Evolutionary conservation across 2,329 filamentous ascomycete genomes (phyloP), one percentile per base, ranked within the genome.

Genomic region (Leptosphaerulina australis): DNA sequence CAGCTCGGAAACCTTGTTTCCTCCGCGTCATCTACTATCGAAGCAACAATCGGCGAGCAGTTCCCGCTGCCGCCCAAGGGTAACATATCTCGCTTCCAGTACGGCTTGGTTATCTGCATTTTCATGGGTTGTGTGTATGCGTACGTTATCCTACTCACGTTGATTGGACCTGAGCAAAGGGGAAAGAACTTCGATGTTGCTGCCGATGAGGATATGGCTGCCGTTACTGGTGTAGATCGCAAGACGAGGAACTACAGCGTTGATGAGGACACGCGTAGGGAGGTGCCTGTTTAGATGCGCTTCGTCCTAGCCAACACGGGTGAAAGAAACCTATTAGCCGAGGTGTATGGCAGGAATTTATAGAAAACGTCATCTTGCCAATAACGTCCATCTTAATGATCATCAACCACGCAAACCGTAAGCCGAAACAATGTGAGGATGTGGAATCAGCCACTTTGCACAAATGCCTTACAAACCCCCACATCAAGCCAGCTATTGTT

Each of bases 121-220:
- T 96, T 96, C 74, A 91, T 96, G 88, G 91, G 81, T 1, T 91
- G 87, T 60, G 90, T 95, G 1, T 96, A 78, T 61, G 81, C 75
- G 2, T 86, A 85, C 66, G 75, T 80, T 4, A 83, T 86, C 52
- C 7, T 86, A 2, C 67, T 90, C 45, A 86, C 86, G 0, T 70
- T 89, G 8, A 33, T 89, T 3, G 88, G 88, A 4, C 79, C 79
- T 0, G 79, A 82, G 66, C 67, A 76, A 70, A 69, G 76, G 54
- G 66, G 67, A 0, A 54, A 61, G 36, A 52, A 61, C 18, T 68
- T 74, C 29, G 64, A 70, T 44, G 71, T 65, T 3, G 62, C 56
- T 18, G 62, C 62, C 8, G 71, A 74, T 56, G 56, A 59, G 30
- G 71, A 74, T 54, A 59, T 73, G 68, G 63, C 52, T 8, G 64